Percentiles rank a stretch among this genome's conserved stretches.
Conservation (phyloP, 805 yeast genomes). For the Wickerhamiella azymoides region DNA sequence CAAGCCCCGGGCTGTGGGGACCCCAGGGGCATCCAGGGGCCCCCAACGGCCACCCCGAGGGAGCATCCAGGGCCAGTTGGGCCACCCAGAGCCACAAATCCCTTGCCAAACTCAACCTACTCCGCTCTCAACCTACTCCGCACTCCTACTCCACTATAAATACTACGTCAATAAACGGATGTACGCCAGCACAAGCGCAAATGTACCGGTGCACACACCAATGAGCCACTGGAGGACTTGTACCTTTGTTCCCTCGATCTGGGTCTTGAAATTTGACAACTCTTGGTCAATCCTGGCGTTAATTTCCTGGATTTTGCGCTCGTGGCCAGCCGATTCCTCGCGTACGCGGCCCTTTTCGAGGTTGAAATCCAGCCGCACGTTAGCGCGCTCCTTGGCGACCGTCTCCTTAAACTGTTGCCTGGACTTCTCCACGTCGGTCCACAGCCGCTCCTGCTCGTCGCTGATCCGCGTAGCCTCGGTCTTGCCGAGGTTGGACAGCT, state of each 20-base stretch:
- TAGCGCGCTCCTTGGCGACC: slow-evolving; percentile 76
- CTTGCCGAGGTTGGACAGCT: slow-evolving; percentile 74
- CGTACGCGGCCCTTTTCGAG: slow-evolving; percentile 90
- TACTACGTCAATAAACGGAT: slow-evolving; percentile 47
- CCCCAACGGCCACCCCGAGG: no score
- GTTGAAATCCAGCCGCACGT: slow-evolving; percentile 79
- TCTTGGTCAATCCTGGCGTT: slow-evolving; percentile 93
- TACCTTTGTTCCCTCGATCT: slow-evolving; percentile 86
- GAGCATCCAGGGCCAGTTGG: no score
- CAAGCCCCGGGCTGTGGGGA: no score
- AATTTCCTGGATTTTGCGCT: slow-evolving; percentile 84
- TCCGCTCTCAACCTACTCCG: no score
- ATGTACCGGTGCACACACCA: slow-evolving; percentile 97
- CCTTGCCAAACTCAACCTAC: no score
- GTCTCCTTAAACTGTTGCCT: slow-evolving; percentile 80
- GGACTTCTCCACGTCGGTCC: slow-evolving; percentile 73
- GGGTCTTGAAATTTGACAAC: slow-evolving; percentile 85
- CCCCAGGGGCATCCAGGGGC: no score
- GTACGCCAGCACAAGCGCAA: slow-evolving; percentile 85
- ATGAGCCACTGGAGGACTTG: slow-evolving; percentile 98
- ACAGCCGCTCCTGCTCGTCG: slow-evolving; percentile 75
- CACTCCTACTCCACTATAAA: neutral
- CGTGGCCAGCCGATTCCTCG: slow-evolving; percentile 87
- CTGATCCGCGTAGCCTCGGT: slow-evolving; percentile 70
- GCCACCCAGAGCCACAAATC: no score